phyloP scores from a whole-genome alignment of 345 rosid genomes.

The Linum trigynum region DNA sequence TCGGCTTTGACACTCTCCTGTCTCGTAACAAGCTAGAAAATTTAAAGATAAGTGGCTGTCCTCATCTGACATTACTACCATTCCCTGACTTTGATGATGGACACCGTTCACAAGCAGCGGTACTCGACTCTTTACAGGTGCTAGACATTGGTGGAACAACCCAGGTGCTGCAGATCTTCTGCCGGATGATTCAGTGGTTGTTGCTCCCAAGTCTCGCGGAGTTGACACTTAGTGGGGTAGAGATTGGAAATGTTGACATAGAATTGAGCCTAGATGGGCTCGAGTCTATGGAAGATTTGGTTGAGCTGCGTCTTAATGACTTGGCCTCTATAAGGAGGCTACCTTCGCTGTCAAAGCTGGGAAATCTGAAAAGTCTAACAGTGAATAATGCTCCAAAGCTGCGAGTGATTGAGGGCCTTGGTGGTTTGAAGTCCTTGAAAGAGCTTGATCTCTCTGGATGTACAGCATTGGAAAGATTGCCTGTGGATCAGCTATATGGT shows the following conservation, averaged over 20 bases:
- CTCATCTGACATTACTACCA: no score
- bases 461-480: no score
- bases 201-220: not conserved
- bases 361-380: not conserved
- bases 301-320: not conserved
- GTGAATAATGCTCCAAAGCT: no score
- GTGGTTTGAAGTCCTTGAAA: not conserved
- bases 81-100: no score
- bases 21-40: no score
- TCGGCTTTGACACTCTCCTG: no score
- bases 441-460: not conserved
- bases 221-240: not conserved
- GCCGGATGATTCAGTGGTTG: not conserved
- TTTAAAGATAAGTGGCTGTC: no score
- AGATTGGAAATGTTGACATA: not conserved
- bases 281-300: not conserved
- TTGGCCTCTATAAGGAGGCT: not conserved
- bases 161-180: no score
- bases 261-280: not conserved
- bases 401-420: not conserved
- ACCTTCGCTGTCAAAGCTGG: not conserved
- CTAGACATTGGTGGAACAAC: not conserved
- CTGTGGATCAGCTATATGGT: no score
- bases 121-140: not conserved
- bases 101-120: no score